Base-by-base conservation (phyloP, 164 flowering plant genomes). In the Sextonia rubra region DNA sequence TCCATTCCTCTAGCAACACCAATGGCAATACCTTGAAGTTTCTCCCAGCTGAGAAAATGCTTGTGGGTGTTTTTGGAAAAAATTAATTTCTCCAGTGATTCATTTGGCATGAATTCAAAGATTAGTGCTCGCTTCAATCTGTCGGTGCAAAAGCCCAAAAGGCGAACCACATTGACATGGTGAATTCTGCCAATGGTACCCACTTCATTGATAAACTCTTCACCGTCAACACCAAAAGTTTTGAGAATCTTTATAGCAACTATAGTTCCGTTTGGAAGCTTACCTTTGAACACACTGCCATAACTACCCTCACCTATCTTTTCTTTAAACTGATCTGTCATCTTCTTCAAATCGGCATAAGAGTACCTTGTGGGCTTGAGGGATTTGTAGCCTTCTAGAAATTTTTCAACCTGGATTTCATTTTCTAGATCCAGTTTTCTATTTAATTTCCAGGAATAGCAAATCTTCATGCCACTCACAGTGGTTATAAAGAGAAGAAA, bases 41-140 rank as follows among this genome's bases (percentile, higher is more conserved):
- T 67, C 29, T 32, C 69, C 69, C 69, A 67, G 18, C 26, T 22
- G 22, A 67, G 9, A 9, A 14, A 37, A 47, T 3, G 4, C 3
- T 2, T 24, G 14, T 25, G 25, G 66, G 66, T 14, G 0, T 26
- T 3, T 6, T 20, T 7, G 3, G 32, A 12, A 63, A 26, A 69
- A 27, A 70, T 70, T 65, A 27, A 27, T 22, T 60, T 70, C 3
- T 58, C 73, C 9, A 60, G n/a, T 17, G 73, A 70, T 27, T 58
- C 73, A 27, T 70, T 70, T 7, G 73, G 64, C 73, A 70, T 58
- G 47, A 70, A 70, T 29, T 70, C 73, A 70, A 58, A 56, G 29
- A 70, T 70, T 11, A 70, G 73, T 12, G 65, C 73, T 17, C 73
- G 52, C 52, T 58, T 55, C 18, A 23, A 52, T 12, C 56, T 24